Percentiles rank a stretch among this genome's conserved stretches.
phyloP scores from a whole-genome alignment of 306 rosid species.

The Astragalus membranaceus region DNA sequence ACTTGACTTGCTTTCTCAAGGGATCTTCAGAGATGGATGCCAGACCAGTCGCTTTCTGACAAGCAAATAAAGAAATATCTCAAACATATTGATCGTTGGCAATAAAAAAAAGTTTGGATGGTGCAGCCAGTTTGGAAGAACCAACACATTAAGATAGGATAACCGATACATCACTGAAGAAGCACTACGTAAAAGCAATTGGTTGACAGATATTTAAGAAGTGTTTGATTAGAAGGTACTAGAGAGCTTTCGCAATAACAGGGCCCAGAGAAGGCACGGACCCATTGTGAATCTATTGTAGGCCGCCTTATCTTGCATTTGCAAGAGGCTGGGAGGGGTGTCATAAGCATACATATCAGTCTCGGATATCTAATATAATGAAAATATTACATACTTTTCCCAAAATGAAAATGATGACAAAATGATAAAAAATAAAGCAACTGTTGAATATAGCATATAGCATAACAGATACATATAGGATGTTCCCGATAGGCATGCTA shows the following conservation, averaged over 20 bases:
- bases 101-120: not conserved
- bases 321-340: not conserved
- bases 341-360: not conserved
- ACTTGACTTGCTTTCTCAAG: slow-evolving; percentile 43
- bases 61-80: slow-evolving; percentile 3
- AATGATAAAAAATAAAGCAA: slow-evolving; percentile 5
- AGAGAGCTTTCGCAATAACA: not conserved
- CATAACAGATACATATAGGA: not conserved
- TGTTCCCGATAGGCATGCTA: slow-evolving; percentile 10
- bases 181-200: not conserved
- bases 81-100: not conserved
- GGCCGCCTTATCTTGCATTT: not conserved
- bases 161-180: not conserved
- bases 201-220: not conserved
- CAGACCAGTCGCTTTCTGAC: slow-evolving; percentile 28
- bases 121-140: slow-evolving; percentile 11
- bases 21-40: slow-evolving; percentile 31
- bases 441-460: not conserved
- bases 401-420: not conserved
- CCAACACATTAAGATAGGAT: not conserved
- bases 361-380: not conserved
- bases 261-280: not conserved
- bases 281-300: not conserved
- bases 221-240: not conserved
- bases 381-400: not conserved